Conservation (phyloP, 345 rosid species). For the Linum lewisii region DNA sequence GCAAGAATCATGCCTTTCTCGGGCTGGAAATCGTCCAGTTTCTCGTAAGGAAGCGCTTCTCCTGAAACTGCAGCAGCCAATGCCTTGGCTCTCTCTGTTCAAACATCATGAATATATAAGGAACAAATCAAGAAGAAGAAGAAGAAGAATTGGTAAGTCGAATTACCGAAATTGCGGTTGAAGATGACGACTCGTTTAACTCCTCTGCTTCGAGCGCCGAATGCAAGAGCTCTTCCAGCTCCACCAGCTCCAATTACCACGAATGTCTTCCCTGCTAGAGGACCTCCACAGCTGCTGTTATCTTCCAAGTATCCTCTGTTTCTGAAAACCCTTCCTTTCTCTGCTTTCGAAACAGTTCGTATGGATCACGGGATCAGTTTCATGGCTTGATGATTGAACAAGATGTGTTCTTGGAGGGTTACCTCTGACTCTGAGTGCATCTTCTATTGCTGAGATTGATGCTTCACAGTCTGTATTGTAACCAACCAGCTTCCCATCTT, state of each 20-base stretch:
- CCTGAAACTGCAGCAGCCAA: slow-evolving; percentile 24
- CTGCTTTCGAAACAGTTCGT: slow-evolving; percentile 4
- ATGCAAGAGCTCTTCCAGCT: slow-evolving; percentile 28
- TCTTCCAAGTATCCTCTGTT: slow-evolving; percentile 8
- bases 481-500: slow-evolving; percentile 35
- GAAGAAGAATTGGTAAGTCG: neutral
- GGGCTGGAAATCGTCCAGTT: slow-evolving; percentile 16
- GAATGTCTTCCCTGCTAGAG: slow-evolving; percentile 20
- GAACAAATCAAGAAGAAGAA: no score
- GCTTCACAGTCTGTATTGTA: slow-evolving; percentile 43
- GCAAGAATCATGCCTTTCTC: slow-evolving; percentile 24
- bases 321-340: slow-evolving; percentile 10
- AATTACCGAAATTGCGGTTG: slow-evolving; percentile 20
- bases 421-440: slow-evolving; percentile 27
- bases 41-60: slow-evolving; percentile 25
- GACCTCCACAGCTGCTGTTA: slow-evolving; percentile 13
- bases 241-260: slow-evolving; percentile 29
- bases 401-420: neutral
- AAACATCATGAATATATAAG: neutral
- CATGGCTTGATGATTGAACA: neutral
- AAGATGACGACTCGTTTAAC: slow-evolving; percentile 19
- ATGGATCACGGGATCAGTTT: neutral
- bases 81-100: slow-evolving; percentile 23
- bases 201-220: slow-evolving; percentile 22
- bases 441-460: slow-evolving; percentile 36